Conservation (phyloP, 805 yeast species). For the Tetrapisispora phaffii region DNA sequence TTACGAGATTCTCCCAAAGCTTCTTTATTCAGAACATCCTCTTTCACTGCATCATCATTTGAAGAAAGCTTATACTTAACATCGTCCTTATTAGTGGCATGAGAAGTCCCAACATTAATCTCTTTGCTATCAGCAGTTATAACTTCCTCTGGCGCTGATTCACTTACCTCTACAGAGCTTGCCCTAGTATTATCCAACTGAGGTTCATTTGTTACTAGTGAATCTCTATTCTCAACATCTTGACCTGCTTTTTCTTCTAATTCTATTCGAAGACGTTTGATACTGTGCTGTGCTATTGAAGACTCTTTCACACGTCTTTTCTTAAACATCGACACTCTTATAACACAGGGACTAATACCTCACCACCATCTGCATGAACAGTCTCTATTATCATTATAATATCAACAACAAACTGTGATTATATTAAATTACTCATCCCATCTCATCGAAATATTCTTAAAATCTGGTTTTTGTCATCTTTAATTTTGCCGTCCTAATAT, state of each 20-base stretch:
- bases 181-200: too few species aligned
- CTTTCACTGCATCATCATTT: constrained; percentile 4
- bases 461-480: neutral
- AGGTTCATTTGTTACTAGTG: too few species aligned
- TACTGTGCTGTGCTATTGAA: neutral
- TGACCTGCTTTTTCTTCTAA: neutral
- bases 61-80: neutral
- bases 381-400: too few species aligned
- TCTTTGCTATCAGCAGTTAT: neutral
- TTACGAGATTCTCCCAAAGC: neutral
- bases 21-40: constrained; percentile 4
- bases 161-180: neutral
- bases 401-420: too few species aligned
- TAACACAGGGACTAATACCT: too few species aligned
- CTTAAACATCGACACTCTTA: neutral
- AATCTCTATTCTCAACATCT: too few species aligned
- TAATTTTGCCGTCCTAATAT: neutral
- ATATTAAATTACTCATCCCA: neutral
- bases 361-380: too few species aligned
- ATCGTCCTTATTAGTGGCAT: neutral
- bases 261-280: neutral
- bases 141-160: neutral
- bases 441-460: neutral
- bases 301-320: neutral
- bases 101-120: neutral